Evolutionary conservation across 345 rosid species (phyloP).

Genomic region (Citrus reticulata): DNA sequence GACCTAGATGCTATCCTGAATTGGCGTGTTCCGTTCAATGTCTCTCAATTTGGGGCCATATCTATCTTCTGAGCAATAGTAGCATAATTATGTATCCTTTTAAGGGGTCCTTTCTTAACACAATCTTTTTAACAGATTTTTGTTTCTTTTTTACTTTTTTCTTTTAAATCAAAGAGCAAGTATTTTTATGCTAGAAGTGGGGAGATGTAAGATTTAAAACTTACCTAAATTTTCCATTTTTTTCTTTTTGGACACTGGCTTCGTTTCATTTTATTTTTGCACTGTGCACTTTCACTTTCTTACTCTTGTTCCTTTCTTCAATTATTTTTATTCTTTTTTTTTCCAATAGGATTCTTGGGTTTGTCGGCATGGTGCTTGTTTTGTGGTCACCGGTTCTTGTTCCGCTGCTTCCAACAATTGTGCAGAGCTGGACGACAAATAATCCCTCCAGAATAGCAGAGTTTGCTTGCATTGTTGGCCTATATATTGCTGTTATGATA

Average conservation of each 20-base stretch:
- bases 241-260: not conserved
- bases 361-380: slow-evolving; percentile 73
- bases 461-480: slow-evolving; percentile 70
- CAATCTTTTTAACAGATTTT: not conserved
- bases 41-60: not conserved
- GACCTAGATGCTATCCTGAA: not conserved
- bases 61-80: not conserved
- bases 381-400: slow-evolving; percentile 83
- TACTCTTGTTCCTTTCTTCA: not conserved
- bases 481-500: slow-evolving; percentile 65
- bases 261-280: not conserved
- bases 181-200: not conserved
- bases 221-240: not conserved
- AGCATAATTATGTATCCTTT: not conserved
- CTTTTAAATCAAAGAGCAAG: not conserved
- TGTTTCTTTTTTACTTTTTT: not conserved
- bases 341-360: slow-evolving; percentile 61
- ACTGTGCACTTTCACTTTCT: not conserved
- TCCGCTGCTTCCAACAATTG: slow-evolving; percentile 82
- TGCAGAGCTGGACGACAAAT: slow-evolving; percentile 72
- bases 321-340: not conserved
- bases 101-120: not conserved
- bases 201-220: not conserved
- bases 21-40: not conserved
- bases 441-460: slow-evolving; percentile 65